Evolutionary conservation across 257 asterid species (phyloP), one percentile per base, ranked within the genome.

Genomic region (Thymus quinquecostatus): DNA sequence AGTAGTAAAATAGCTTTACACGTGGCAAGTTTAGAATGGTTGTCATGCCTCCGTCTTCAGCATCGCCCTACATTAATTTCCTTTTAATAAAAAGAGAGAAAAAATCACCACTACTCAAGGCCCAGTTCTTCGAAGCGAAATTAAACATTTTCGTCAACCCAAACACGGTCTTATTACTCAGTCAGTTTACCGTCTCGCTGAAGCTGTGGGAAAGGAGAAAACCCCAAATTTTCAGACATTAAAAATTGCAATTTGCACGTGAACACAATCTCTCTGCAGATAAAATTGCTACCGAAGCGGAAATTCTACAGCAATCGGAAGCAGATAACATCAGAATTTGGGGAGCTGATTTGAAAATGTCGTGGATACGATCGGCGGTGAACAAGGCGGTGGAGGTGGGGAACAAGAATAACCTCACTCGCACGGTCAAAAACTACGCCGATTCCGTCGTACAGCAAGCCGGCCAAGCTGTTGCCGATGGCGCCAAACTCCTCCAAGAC

Each of bases 311-410:
- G 58, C 14, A 44, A 64, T 53, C 27, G 51, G 51, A 32, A 44
- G 68, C 44, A 44, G 21, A 36, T 51, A 55, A 28, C 11, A 11
- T 38, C 28, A 33, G 49, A 38, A 70, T 41, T 66, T 21, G 21
- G 65, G 68, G 73, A 45, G 60, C 64, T 47, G 12, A 64, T 32
- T 45, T 27, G 21, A 61, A 28, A 85, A 94, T 94, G 99, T 87
- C 96, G 81, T 91, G 97, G 99, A 81, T 91, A 69, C 87, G 89
- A 84, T 89, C 97, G 80, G 97, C 98, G 78, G 89, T 95, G 85
- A 89, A 83, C 86, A 95, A 84, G 82, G 98, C 98, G 81, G 98
- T 91, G 84, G 95, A 94, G 91, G 96, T 91, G 64, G 98, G 98
- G 71, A 94, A 89, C 76, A 91, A 86, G 73, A 94, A 84, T 80